Percentiles rank a stretch among this genome's conserved stretches.
phyloP scores from a whole-genome alignment of 2,329 filamentous ascomycete species.

The Fusarium xyrophilum region DNA sequence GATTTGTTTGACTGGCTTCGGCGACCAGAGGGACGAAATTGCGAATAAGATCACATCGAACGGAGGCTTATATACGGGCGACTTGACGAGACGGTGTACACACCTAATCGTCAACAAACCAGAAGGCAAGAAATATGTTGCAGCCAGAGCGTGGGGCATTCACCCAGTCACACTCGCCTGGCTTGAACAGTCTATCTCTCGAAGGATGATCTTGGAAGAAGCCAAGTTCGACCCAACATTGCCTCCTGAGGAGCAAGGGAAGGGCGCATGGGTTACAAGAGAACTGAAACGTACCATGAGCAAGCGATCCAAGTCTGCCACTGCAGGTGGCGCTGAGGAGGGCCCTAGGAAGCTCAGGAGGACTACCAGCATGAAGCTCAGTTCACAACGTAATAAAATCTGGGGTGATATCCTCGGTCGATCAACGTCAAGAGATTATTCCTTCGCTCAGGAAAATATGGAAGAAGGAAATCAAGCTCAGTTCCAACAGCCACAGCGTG shows the following conservation, averaged over 20 bases:
- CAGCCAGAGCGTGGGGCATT: constrained; percentile 83
- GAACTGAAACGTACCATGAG: constrained; percentile 57
- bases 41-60: constrained; percentile 70
- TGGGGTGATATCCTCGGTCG: constrained; percentile 85
- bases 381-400: constrained; percentile 79
- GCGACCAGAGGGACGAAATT: constrained; percentile 71
- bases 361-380: constrained; percentile 84
- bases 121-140: constrained; percentile 87
- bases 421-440: constrained; percentile 47
- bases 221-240: constrained; percentile 79
- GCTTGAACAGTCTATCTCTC: constrained; percentile 80
- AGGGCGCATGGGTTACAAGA: constrained; percentile 72
- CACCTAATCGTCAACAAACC: constrained; percentile 84
- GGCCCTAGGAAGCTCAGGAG: constrained; percentile 83
- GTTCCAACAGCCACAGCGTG: constrained; percentile 7
- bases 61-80: constrained; percentile 85
- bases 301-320: constrained; percentile 65
- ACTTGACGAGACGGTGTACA: constrained; percentile 84
- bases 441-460: constrained; percentile 40
- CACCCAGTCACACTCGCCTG: constrained; percentile 82
- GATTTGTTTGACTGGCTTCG: constrained; percentile 65
- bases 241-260: constrained; percentile 73
- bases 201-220: constrained; percentile 92
- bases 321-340: constrained; percentile 55
- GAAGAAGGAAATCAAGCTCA: constrained; percentile 8